phyloP scores from a whole-genome alignment of 1,284 basidiomycete genomes.

The Thecaphora thlaspeos region DNA sequence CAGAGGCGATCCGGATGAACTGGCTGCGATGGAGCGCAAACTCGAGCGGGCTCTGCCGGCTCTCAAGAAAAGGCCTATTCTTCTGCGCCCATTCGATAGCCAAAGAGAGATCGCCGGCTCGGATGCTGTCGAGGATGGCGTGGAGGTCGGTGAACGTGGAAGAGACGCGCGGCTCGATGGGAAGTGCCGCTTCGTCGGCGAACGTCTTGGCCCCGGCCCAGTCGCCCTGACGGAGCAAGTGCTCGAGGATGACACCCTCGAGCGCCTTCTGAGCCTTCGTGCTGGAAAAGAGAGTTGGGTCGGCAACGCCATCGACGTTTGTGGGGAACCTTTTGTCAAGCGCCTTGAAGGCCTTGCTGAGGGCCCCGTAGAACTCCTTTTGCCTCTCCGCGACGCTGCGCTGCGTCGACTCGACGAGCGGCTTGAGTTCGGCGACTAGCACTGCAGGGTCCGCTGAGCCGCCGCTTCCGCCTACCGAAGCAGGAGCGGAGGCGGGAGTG shows the following conservation, averaged over 20 bases:
- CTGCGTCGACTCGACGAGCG: conserved; percentile 25
- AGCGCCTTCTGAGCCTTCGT: conserved; percentile 33
- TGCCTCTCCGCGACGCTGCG: conserved; percentile 43
- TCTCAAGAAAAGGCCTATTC: conserved; percentile 25
- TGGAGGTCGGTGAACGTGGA: conserved; percentile 20
- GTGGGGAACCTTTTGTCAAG: conserved; percentile 50
- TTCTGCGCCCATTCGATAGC: conserved; percentile 43
- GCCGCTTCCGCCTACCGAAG: too few species aligned
- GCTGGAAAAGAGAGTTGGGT: conserved; percentile 40
- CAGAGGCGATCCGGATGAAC: conserved; percentile 45
- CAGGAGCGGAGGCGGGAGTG: too few species aligned
- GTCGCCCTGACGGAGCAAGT: conserved; percentile 47
- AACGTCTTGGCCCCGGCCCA: conserved; percentile 35
- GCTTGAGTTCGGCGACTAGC: conserved; percentile 21
- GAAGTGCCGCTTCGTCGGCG: conserved; percentile 19
- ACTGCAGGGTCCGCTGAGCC: conserved; percentile 9
- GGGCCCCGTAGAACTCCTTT: conserved; percentile 42
- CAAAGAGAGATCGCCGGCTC: conserved; percentile 31
- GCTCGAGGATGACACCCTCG: conserved; percentile 38
- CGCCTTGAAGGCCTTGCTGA: conserved; percentile 42
- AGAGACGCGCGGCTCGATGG: conserved; percentile 7
- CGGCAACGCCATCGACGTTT: conserved; percentile 37
- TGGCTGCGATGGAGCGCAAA: conserved; percentile 46
- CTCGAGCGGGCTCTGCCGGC: conserved; percentile 37
- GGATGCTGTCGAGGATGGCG: conserved; percentile 16